Percentiles rank a stretch among this genome's conserved stretches.
These are phyloP conservation scores for Pseudevernia furfuracea DNA, from an alignment of 495 filamentous ascomycete genomes.

Conservation along the genomic window DNA sequence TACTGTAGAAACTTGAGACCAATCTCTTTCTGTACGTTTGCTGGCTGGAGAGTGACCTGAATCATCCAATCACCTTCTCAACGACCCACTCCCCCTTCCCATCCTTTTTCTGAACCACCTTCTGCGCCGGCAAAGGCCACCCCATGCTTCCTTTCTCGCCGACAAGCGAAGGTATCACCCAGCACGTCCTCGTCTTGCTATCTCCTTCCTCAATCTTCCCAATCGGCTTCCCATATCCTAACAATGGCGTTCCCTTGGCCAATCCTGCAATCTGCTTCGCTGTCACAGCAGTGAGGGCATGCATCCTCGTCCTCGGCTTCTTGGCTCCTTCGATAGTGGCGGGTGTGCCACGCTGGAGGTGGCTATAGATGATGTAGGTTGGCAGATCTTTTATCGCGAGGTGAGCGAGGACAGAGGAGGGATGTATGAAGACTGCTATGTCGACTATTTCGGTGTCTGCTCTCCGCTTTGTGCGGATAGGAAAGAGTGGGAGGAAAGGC, in stretches of 20 bases:
- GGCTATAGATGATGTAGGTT: slow-evolving; percentile 77
- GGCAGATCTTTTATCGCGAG: slow-evolving; percentile 66
- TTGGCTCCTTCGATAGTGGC: slow-evolving; percentile 38
- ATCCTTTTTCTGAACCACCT: slow-evolving; percentile 71
- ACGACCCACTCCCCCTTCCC: slow-evolving; percentile 68
- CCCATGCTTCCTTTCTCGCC: slow-evolving; percentile 61
- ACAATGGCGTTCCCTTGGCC: slow-evolving; percentile 75
- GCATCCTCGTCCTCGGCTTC: slow-evolving; percentile 78
- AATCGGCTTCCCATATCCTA: slow-evolving; percentile 83
- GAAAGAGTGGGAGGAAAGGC: slow-evolving; percentile 80
- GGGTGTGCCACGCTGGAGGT: slow-evolving; percentile 65
- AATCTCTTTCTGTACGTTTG: background rate
- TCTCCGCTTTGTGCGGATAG: slow-evolving; percentile 42
- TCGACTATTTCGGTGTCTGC: slow-evolving; percentile 33
- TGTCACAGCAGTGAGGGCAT: slow-evolving; percentile 70
- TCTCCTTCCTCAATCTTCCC: slow-evolving; percentile 62
- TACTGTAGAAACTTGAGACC: background rate
- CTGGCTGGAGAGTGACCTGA: background rate
- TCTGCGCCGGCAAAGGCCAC: slow-evolving; percentile 78
- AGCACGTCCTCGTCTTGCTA: slow-evolving; percentile 58
- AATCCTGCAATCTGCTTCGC: slow-evolving; percentile 69
- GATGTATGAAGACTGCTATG: slow-evolving; percentile 74
- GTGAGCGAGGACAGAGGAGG: slow-evolving; percentile 68
- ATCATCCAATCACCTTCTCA: slow-evolving; percentile 37
- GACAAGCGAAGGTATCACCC: slow-evolving; percentile 67